Evolutionary conservation across 2,329 filamentous ascomycete genomes (phyloP), one percentile per base, ranked within the genome.

Genomic region (Zelopaecilomyces penicillatus): DNA sequence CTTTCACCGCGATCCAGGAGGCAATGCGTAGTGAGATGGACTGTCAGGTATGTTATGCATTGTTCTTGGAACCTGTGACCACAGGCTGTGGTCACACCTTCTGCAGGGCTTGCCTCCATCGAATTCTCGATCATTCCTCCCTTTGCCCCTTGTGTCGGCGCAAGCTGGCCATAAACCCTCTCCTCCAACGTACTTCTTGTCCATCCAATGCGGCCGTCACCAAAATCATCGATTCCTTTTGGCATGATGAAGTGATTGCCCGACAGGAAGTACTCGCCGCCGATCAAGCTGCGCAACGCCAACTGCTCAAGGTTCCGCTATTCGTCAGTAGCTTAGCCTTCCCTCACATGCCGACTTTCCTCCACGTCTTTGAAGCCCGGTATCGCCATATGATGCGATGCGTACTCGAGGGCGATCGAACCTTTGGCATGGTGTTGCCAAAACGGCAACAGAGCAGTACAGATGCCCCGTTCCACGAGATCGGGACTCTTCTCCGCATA

Each of bases 331-430:
- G 87, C 0, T 65, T 94, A 6, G 78, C 87, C 0, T 91, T 93
- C 54, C 90, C 90, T 1, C 72, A 75, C 2, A 88, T 91, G 78
- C 87, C 85, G 0, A 90, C 87, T 0, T 93, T 93, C 53, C 69
- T 95, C 3, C 86, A 94, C 55, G 78, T 96, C n/a, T 95, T 95
- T 58, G 90, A 95, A 61, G 86, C 87, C n/a, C 77, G 86, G 5
- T 95, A 95, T 60, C 80, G 87, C 6, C 71, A 93, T n/a, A 93
- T 95, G 87, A 83, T 95, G 33, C 76, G 84, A 39, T 78, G 88
- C 32, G 84, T 80, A 0, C 69, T 94, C 43, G 83, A 89, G 50
- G 80, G 81, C 0, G 78, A 84, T 48, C 72, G 78, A 10, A 85
- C 80, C 27, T 95, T 96, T 57, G 90, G 90, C 27, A 95, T 95